Evolutionary conservation across 116 monocot genomes (phyloP).

Genomic region (Trichopus zeylanicus): DNA sequence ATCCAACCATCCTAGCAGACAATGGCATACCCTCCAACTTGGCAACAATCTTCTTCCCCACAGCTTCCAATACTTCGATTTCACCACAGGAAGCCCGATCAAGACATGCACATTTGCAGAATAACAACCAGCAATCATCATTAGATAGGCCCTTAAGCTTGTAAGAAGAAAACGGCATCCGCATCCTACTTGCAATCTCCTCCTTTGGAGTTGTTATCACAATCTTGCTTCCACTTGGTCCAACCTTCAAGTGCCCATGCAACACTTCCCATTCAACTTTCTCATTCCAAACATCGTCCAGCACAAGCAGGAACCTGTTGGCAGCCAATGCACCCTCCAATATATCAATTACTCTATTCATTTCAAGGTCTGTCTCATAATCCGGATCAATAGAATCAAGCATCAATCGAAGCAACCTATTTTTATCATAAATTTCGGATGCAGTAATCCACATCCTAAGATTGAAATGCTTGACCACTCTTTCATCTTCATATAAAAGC

Average conservation of each 20-base stretch:
- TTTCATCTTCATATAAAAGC: background rate
- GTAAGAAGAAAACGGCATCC: background rate
- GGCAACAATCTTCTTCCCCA: background rate
- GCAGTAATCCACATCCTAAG: background rate
- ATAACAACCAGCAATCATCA: background rate
- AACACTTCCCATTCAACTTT: background rate
- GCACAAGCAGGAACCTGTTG: background rate
- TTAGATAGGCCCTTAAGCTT: background rate
- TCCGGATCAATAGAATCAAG: background rate
- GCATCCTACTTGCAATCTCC: background rate
- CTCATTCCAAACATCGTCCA: constrained; percentile 7
- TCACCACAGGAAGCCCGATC: background rate
- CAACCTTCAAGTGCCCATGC: background rate
- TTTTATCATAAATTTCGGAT: background rate
- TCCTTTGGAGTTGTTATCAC: background rate
- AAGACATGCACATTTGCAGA: background rate
- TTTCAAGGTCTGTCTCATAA: background rate
- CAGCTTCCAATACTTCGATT: background rate
- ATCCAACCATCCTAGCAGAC: background rate
- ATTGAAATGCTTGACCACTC: background rate
- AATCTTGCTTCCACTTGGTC: background rate
- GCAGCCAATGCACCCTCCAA: background rate
- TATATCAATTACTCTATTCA: background rate
- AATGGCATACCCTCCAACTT: constrained; percentile 1
- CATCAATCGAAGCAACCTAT: background rate